Percentiles rank a stretch among this genome's conserved stretches.
phyloP scores from a whole-genome alignment of 352 stramenopile genomes.

The Phytophthora capsici region DNA sequence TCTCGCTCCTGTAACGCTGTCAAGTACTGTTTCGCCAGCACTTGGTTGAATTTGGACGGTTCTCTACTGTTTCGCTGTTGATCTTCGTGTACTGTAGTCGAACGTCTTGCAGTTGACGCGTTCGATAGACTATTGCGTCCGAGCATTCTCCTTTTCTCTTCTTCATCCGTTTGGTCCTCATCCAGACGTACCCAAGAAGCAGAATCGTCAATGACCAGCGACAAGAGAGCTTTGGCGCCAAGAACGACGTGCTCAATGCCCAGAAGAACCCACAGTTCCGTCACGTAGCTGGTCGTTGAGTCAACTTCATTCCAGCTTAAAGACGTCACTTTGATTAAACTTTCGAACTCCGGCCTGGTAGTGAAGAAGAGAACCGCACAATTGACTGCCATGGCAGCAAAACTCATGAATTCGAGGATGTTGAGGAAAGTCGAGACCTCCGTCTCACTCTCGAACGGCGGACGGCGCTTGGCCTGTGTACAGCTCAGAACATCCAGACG shows the following conservation, averaged over 20 bases:
- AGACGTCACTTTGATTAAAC: slow-evolving; percentile 36
- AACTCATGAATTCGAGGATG: slow-evolving; percentile 93
- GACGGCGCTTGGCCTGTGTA: slow-evolving; percentile 72
- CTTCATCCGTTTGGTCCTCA: slow-evolving; percentile 62
- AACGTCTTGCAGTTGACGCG: neutral
- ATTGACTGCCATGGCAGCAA: slow-evolving; percentile 81
- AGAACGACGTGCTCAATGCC: slow-evolving; percentile 74
- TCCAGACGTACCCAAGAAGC: slow-evolving; percentile 79
- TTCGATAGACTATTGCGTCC: neutral
- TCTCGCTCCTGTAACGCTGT: slow-evolving; percentile 50
- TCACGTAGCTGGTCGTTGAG: slow-evolving; percentile 40
- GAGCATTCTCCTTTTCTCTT: slow-evolving; percentile 43
- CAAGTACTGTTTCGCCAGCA: slow-evolving; percentile 54
- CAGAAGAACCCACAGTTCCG: slow-evolving; percentile 68
- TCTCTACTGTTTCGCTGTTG: neutral
- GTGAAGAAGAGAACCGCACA: slow-evolving; percentile 81
- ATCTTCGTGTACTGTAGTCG: neutral
- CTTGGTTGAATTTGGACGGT: slow-evolving; percentile 40
- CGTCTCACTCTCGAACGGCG: slow-evolving; percentile 78
- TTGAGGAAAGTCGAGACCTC: slow-evolving; percentile 93
- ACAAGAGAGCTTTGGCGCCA: slow-evolving; percentile 67
- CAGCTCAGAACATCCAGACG: slow-evolving; percentile 86
- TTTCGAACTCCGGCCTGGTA: slow-evolving; percentile 67
- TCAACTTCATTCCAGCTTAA: slow-evolving; percentile 22
- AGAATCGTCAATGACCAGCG: slow-evolving; percentile 70